Evolutionary conservation across 2,329 filamentous ascomycete species (phyloP).

Genomic region (Triangularia verruculosa): DNA sequence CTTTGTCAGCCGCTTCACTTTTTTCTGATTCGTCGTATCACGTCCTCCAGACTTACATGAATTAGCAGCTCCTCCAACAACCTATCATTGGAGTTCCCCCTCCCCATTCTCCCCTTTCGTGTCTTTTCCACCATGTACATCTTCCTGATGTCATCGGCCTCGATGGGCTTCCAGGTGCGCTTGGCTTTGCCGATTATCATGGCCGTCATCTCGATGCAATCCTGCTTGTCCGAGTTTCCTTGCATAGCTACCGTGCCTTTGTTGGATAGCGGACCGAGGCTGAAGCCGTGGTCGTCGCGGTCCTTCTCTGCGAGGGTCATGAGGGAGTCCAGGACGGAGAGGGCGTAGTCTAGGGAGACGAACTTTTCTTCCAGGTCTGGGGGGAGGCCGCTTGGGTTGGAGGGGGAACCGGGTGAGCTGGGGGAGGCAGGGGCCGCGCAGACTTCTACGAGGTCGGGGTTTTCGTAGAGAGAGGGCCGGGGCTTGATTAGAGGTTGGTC

Average conservation of each 20-base stretch:
- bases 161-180: background rate
- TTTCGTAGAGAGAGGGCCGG: background rate
- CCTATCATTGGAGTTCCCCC: background rate
- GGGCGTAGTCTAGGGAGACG: background rate
- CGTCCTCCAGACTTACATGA: background rate
- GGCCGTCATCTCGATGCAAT: background rate
- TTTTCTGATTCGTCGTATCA: too few relatives aligned
- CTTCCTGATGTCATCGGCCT: background rate
- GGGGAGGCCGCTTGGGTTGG: background rate
- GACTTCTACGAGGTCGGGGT: background rate
- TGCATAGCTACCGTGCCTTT: background rate
- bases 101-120: background rate
- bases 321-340: background rate
- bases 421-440: background rate
- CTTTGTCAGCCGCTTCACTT: background rate
- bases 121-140: background rate
- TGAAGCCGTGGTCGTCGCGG: background rate
- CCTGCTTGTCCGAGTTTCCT: background rate
- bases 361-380: background rate
- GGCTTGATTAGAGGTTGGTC: background rate
- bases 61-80: background rate
- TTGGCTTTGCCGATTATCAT: background rate
- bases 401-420: background rate
- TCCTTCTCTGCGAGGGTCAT: background rate
- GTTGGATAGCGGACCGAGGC: background rate